These are phyloP conservation scores for Trichomonas vaginalis DNA, from an alignment of 208 protist genomes.

Conservation along the genomic window DNA sequence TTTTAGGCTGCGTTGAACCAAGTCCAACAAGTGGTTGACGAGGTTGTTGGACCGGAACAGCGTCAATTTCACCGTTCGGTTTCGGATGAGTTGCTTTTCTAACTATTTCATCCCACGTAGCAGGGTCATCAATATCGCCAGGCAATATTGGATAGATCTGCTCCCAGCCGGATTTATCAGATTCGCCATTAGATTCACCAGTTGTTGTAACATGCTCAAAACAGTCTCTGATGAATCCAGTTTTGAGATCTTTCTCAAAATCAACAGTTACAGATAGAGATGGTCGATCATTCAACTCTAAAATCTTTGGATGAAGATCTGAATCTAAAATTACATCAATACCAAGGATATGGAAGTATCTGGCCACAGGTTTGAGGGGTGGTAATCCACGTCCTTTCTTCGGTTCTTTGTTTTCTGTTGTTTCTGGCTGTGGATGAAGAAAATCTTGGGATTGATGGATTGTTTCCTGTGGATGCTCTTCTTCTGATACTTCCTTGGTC, in stretches of 20 bases:
- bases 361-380: background rate
- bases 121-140: background rate
- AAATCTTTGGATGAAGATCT: background rate
- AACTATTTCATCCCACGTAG: background rate
- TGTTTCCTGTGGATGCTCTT: background rate
- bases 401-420: background rate
- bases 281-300: background rate
- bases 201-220: background rate
- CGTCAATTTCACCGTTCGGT: background rate
- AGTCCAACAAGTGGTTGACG: background rate
- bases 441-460: background rate
- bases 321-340: slow-evolving; percentile 11
- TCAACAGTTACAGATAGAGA: background rate
- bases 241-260: background rate
- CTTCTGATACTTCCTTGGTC: background rate
- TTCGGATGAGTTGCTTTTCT: background rate
- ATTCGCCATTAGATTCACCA: background rate
- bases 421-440: background rate
- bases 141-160: background rate
- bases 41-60: background rate
- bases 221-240: background rate
- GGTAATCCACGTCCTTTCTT: background rate
- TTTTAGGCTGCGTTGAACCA: background rate
- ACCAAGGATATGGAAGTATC: background rate
- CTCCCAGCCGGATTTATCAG: background rate